phyloP scores from a whole-genome alignment of 169 alveolate species.

The Toxoplasma gondii region DNA sequence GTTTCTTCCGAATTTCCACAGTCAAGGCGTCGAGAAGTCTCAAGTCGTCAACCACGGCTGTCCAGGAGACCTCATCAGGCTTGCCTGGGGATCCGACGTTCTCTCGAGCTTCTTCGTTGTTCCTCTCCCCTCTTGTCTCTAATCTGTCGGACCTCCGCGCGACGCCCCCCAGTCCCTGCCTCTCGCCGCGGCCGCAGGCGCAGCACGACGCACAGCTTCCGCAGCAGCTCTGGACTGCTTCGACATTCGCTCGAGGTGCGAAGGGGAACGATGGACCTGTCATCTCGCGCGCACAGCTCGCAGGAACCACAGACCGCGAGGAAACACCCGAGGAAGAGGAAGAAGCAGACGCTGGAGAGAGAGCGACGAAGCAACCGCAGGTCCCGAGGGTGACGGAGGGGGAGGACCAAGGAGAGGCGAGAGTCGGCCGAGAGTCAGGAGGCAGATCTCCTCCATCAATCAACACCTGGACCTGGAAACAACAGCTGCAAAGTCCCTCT shows the following conservation, averaged over 20 bases:
- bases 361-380: constrained; percentile 16
- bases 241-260: not conserved
- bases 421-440: not conserved
- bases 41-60: not conserved
- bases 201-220: not conserved
- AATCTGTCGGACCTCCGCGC: not conserved
- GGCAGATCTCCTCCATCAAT: constrained; percentile 8
- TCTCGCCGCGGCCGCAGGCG: not conserved
- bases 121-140: not conserved
- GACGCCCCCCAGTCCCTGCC: not conserved
- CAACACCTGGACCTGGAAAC: constrained; percentile 2
- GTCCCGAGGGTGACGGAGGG: not conserved
- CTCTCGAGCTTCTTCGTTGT: not conserved
- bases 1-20: not conserved
- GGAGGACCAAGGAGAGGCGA: not conserved
- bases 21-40: not conserved
- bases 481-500: not conserved
- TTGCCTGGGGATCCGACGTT: not conserved
- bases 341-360: not conserved
- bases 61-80: not conserved
- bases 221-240: not conserved
- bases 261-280: not conserved
- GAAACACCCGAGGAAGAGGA: not conserved
- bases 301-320: not conserved
- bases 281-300: not conserved